Evolutionary conservation across 768 basidiomycete species (phyloP).

Genomic region (Lactarius hengduanensis): DNA sequence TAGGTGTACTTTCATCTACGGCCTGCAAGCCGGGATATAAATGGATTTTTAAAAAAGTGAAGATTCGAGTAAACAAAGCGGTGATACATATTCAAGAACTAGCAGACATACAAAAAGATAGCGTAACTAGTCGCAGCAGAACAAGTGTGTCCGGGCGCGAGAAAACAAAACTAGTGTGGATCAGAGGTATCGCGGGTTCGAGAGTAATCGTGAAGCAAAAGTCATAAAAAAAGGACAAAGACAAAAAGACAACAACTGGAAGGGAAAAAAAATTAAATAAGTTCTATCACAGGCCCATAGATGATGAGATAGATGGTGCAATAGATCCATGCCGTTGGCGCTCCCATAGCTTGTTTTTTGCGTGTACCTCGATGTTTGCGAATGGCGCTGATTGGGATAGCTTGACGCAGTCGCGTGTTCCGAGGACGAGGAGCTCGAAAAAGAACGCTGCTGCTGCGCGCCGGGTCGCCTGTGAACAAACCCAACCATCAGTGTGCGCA

Average conservation of each 20-base stretch:
- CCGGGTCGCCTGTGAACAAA: slow-evolving; percentile 64
- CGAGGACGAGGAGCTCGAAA: slow-evolving; percentile 93
- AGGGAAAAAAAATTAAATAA: not conserved
- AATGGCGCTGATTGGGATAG: slow-evolving; percentile 73
- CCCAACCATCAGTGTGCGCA: not conserved
- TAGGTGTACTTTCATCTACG: too few relatives aligned
- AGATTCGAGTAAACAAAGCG: not conserved
- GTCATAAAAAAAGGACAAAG: slow-evolving; percentile 6
- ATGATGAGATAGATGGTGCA: slow-evolving; percentile 48
- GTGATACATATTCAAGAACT: slow-evolving; percentile 12
- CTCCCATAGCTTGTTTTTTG: slow-evolving; percentile 86
- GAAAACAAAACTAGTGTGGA: slow-evolving; percentile 19
- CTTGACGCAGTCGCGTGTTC: slow-evolving; percentile 88
- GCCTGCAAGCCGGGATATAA: too few relatives aligned
- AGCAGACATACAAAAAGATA: slow-evolving; percentile 16
- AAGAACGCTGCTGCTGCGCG: slow-evolving; percentile 95
- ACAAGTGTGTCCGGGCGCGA: slow-evolving; percentile 3
- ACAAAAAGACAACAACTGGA: slow-evolving; percentile 2
- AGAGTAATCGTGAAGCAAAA: slow-evolving; percentile 7
- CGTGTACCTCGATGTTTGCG: slow-evolving; percentile 80
- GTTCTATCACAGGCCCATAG: slow-evolving; percentile 39
- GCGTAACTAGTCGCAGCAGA: slow-evolving; percentile 16
- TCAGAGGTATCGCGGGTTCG: slow-evolving; percentile 22
- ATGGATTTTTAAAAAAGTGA: not conserved
- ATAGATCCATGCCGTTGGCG: slow-evolving; percentile 49